Evolutionary conservation across 345 rosid species (phyloP).

Genomic region (Murraya koenigii): DNA sequence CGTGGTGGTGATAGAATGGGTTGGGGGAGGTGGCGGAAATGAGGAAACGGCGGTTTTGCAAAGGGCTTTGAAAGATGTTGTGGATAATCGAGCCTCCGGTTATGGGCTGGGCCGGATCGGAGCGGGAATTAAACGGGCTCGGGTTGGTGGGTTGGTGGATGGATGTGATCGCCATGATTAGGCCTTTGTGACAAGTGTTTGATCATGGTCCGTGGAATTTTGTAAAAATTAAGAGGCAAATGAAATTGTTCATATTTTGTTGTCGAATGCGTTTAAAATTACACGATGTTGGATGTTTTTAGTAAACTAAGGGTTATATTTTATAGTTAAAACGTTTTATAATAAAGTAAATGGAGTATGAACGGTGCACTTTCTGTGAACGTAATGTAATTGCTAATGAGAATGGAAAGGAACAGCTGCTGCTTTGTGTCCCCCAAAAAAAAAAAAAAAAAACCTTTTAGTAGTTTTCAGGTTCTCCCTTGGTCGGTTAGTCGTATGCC

Average conservation of each 20-base stretch:
- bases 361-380: no score
- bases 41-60: constrained; percentile 27
- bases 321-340: no score
- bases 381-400: neutral
- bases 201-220: neutral
- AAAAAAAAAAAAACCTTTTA: no score
- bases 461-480: neutral
- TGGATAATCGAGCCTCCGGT: constrained; percentile 33
- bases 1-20: constrained; percentile 40
- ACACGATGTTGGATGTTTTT: no score
- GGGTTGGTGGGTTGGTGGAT: neutral
- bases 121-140: neutral
- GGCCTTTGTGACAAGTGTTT: neutral
- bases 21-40: constrained; percentile 21
- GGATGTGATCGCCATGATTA: neutral
- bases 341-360: no score
- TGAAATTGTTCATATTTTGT: neutral
- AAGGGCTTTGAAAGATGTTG: constrained; percentile 38
- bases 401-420: no score
- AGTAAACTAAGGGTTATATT: no score
- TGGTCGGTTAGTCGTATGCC: no score
- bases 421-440: neutral
- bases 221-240: neutral
- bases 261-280: neutral
- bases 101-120: constrained; percentile 24